Conservation (phyloP, 2,329 filamentous ascomycete species). For the Pestalotiopsis sp. region DNA sequence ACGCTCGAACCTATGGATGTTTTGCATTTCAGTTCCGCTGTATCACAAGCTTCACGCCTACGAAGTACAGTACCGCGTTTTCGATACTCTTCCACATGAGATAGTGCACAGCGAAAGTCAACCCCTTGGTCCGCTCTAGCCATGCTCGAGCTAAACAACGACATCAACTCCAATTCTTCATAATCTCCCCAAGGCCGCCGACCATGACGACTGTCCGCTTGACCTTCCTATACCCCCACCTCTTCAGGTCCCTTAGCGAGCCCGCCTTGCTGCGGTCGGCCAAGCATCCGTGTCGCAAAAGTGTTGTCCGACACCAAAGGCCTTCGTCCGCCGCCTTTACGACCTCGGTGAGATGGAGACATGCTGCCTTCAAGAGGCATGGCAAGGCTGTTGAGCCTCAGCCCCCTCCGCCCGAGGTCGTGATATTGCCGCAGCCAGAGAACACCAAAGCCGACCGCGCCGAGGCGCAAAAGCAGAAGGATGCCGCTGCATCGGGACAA, state of each 20-base stretch:
- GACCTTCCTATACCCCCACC: conserved; percentile 68
- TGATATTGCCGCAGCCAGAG: conserved; percentile 23
- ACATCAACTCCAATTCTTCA: neutral
- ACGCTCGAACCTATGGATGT: neutral
- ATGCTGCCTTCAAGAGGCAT: conserved; percentile 53
- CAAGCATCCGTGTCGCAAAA: conserved; percentile 35
- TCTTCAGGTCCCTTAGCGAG: conserved; percentile 56
- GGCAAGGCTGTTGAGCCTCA: conserved; percentile 58
- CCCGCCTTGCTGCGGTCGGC: conserved; percentile 41
- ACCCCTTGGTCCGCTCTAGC: neutral
- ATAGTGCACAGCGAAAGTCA: neutral
- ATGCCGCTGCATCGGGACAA: neutral
- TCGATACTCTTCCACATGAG: neutral
- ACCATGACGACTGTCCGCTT: conserved; percentile 63
- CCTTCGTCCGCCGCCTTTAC: conserved; percentile 35
- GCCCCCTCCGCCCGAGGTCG: conserved; percentile 29
- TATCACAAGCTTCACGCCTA: neutral
- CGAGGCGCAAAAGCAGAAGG: neutral
- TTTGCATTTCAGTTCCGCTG: neutral
- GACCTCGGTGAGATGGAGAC: conserved; percentile 35
- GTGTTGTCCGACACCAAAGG: conserved; percentile 23
- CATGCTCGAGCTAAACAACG: neutral
- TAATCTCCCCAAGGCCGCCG: neutral
- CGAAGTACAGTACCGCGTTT: too few relatives aligned
- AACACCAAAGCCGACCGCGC: neutral